Evolutionary conservation across 805 yeast genomes (phyloP).

Genomic region (Ogataea paraovalis): DNA sequence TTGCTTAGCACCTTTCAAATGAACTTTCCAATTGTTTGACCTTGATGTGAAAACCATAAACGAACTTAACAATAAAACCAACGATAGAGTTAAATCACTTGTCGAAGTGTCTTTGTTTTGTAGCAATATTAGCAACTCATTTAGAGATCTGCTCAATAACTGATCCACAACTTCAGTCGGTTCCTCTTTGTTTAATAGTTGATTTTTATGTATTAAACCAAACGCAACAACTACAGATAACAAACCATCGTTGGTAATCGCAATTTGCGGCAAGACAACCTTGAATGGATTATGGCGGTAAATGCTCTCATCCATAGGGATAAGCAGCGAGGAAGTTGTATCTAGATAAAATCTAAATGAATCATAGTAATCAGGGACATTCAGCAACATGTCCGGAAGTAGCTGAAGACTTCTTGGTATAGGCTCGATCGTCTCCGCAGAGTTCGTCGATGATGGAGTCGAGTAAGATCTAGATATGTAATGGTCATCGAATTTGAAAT

Average conservation of each 20-base stretch:
- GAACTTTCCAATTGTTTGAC: slow-evolving; percentile 57
- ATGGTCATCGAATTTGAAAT: not conserved
- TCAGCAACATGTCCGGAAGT: slow-evolving; percentile 55
- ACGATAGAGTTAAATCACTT: slow-evolving; percentile 63
- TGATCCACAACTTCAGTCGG: slow-evolving; percentile 45
- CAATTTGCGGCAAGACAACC: slow-evolving; percentile 62
- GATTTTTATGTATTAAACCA: slow-evolving; percentile 38
- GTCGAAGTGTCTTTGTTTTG: slow-evolving; percentile 50
- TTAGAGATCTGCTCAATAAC: slow-evolving; percentile 52
- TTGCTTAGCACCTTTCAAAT: slow-evolving; percentile 63
- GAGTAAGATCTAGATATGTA: slow-evolving; percentile 9
- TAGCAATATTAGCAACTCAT: slow-evolving; percentile 49
- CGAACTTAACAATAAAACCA: slow-evolving; percentile 55
- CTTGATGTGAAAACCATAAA: slow-evolving; percentile 47
- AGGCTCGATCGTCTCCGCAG: slow-evolving; percentile 15
- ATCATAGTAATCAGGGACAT: slow-evolving; percentile 57
- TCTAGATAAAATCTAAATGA: slow-evolving; percentile 60
- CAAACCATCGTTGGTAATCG: slow-evolving; percentile 54
- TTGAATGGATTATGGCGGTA: slow-evolving; percentile 71
- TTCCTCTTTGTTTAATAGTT: slow-evolving; percentile 22
- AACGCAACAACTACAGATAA: slow-evolving; percentile 53
- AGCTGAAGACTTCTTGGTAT: slow-evolving; percentile 39
- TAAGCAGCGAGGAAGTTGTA: slow-evolving; percentile 56
- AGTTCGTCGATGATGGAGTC: slow-evolving; percentile 13
- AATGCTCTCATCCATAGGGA: slow-evolving; percentile 57